These are phyloP conservation scores for Henckelia pumila DNA, from an alignment of 257 asterid genomes.

Conservation along the genomic window DNA sequence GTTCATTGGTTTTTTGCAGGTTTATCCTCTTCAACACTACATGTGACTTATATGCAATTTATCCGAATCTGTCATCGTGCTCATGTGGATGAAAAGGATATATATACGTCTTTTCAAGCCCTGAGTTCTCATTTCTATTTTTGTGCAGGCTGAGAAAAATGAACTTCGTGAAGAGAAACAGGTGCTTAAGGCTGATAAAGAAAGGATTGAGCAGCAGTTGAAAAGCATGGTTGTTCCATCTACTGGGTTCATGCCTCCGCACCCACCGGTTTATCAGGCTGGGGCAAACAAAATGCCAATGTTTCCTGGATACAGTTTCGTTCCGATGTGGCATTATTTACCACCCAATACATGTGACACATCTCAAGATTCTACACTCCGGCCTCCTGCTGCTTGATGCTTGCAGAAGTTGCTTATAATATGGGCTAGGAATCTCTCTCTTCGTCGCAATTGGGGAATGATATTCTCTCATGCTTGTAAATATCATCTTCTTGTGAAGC, in stretches of 20 bases:
- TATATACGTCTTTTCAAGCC: background rate
- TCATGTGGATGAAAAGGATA: background rate
- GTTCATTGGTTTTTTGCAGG: background rate
- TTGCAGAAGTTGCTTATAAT: background rate
- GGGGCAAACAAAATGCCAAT: conserved; percentile 63
- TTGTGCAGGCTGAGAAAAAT: conserved; percentile 62
- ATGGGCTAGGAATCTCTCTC: conserved; percentile 16
- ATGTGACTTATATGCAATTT: background rate
- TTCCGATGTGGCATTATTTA: conserved; percentile 87
- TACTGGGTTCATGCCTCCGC: conserved; percentile 62
- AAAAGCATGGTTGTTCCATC: conserved; percentile 52
- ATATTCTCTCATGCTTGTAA: conserved; percentile 31
- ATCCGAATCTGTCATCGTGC: background rate
- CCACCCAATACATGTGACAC: conserved; percentile 68
- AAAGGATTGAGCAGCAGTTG: conserved; percentile 72
- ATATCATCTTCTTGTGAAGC: conserved; percentile 21
- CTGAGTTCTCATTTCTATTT: background rate
- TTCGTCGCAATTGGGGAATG: conserved; percentile 14
- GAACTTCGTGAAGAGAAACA: conserved; percentile 87
- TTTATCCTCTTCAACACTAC: background rate
- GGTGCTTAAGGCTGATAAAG: conserved; percentile 66
- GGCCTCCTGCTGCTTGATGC: conserved; percentile 86
- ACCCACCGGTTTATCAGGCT: conserved; percentile 55
- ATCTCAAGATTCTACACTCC: conserved; percentile 68
- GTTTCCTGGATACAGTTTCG: conserved; percentile 63